Conservation (phyloP, 495 filamentous ascomycete genomes). For the Penicillium atrosanguineum region DNA sequence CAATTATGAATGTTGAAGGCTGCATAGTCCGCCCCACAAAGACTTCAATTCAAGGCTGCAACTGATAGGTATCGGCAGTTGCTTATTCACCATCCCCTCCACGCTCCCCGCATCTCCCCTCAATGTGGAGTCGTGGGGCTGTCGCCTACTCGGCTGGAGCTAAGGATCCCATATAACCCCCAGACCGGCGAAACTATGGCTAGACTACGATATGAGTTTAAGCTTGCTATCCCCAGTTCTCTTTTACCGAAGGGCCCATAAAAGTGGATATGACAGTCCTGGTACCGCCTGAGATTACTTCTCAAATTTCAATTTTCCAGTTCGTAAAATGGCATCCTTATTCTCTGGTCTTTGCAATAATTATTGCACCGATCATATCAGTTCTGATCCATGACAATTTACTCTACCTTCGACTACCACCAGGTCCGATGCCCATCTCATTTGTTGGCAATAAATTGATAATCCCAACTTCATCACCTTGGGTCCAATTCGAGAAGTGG, state of each 20-base stretch:
- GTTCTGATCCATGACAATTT: conserved; percentile 12
- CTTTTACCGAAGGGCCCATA: too few species aligned
- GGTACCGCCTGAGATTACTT: not conserved
- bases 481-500: conserved; percentile 60
- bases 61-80: not conserved
- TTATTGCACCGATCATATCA: not conserved
- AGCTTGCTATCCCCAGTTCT: too few species aligned
- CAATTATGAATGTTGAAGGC: too few species aligned
- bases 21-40: too few species aligned
- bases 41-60: too few species aligned
- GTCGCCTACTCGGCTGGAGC: not conserved
- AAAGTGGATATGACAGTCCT: not conserved
- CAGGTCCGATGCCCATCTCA: conserved; percentile 11
- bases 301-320: not conserved
- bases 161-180: not conserved
- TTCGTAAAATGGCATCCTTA: not conserved
- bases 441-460: conserved; percentile 52
- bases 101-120: conserved; percentile 5
- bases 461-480: conserved; percentile 52
- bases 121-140: conserved; percentile 4
- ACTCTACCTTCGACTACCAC: conserved; percentile 11
- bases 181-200: too few species aligned
- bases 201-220: too few species aligned
- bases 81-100: not conserved
- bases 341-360: not conserved